phyloP scores from a whole-genome alignment of 139 green algal genomes.

The Micromonas pusilla region DNA sequence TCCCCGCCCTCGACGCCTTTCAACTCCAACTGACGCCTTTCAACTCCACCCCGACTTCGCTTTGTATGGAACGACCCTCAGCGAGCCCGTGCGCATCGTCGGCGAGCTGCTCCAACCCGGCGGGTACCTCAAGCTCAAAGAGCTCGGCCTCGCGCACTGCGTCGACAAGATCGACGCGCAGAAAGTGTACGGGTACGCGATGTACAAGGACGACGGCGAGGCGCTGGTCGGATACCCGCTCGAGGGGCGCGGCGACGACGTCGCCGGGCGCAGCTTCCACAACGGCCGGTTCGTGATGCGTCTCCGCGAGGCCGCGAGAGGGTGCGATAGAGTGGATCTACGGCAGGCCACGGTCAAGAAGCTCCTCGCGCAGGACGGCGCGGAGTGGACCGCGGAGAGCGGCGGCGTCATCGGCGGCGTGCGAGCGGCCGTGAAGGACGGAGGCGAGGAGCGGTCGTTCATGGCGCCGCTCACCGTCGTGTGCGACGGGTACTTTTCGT shows the following conservation, averaged over 20 bases:
- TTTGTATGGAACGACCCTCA: too few species aligned
- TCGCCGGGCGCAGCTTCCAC: constrained; percentile 89
- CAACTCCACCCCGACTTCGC: too few species aligned
- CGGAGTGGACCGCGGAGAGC: constrained; percentile 76
- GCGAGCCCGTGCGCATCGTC: constrained; percentile 94
- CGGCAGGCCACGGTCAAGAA: constrained; percentile 41
- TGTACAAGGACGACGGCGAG: constrained; percentile 81
- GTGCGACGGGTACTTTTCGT: constrained; percentile 97
- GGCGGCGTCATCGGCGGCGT: constrained; percentile 53
- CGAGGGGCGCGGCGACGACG: constrained; percentile 56
- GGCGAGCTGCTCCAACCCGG: constrained; percentile 96
- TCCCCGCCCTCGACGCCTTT: too few species aligned
- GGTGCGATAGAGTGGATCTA: constrained; percentile 30
- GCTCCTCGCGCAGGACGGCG: constrained; percentile 53
- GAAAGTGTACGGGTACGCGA: constrained; percentile 87
- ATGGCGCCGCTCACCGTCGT: constrained; percentile 87
- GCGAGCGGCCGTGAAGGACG: neutral
- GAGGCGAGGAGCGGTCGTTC: neutral
- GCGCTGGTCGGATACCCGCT: constrained; percentile 75
- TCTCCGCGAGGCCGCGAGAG: constrained; percentile 59
- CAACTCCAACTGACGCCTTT: too few species aligned
- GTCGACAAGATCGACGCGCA: constrained; percentile 82
- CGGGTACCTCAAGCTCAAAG: constrained; percentile 83
- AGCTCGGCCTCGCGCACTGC: constrained; percentile 74
- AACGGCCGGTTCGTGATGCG: constrained; percentile 90